Base-by-base conservation (phyloP, 257 asterid species). In the Haberlea rhodopensis region DNA sequence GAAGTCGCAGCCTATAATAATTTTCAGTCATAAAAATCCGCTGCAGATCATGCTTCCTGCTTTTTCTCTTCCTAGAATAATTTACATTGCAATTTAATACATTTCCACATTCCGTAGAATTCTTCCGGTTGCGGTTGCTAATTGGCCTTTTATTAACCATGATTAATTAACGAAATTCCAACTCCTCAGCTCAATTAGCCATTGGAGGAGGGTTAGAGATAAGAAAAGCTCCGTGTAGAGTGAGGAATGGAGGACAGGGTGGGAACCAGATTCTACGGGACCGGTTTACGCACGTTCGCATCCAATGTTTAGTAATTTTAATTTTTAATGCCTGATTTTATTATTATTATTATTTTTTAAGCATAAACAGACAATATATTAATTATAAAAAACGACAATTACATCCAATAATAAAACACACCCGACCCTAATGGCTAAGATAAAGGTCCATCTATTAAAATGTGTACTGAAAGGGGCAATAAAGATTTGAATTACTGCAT, bases 1-100 rank as follows among this genome's bases (percentile, higher is more conserved):
- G 97, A 49, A 82, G 84, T 71, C 91, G 75, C 64, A 13, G 73
- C 79, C 81, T 52, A 70, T 74, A 85, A 68, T 92, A 95, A 49
- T 69, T 60, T 20, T 81, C 96, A 65, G 54, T 78, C 86, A 81
- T 70, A 69, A 79, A 89, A 13, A 75, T 60, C 66, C 72, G 80
- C 55, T 70, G 81, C 51, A 7, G 20, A 15, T 43, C 51, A 15
- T 73, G 73, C 40, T 68, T 63, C 80, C 80, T 77, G 68, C 59
- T 57, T 62, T 78, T 81, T 62, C 68, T 70, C 71, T 71, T 76
- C 23, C 45, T 48, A 21, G 18, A 45, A 8, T n/a, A 60, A 56
- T 40, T 56, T 73, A 75, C 75, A 28, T 29, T 43, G 49, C 76
- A 55, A 69, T 57, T 68, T 19, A 51, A 53, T 56, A 73, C 79